phyloP scores from a whole-genome alignment of 2,329 filamentous ascomycete genomes.

The Aphanocladium album region DNA sequence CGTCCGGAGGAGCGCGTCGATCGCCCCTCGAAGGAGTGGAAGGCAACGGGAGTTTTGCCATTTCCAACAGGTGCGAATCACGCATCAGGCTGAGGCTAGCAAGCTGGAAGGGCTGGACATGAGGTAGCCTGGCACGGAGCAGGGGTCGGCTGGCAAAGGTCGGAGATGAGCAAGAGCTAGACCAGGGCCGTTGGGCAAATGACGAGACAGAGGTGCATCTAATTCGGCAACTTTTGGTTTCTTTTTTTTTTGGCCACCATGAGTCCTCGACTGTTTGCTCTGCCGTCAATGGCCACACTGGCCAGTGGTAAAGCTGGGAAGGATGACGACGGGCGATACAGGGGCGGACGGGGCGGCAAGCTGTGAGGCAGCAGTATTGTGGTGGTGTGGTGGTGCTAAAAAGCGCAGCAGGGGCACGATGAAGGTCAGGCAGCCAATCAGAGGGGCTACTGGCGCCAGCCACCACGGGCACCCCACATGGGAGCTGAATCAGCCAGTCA shows the following conservation, averaged over 20 bases:
- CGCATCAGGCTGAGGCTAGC: constrained; percentile 3
- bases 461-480: constrained; percentile 29
- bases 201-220: background rate
- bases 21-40: background rate
- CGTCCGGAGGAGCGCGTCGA: background rate
- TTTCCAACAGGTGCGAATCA: background rate
- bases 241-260: background rate
- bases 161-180: constrained; percentile 2
- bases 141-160: background rate
- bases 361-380: background rate
- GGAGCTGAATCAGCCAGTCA: constrained; percentile 48
- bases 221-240: background rate
- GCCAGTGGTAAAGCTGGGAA: background rate
- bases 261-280: no score
- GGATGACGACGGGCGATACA: background rate
- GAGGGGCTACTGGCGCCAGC: constrained; percentile 14
- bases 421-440: background rate
- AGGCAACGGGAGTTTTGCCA: constrained; percentile 5
- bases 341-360: background rate
- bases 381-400: background rate
- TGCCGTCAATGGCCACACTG: background rate
- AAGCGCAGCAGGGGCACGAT: background rate
- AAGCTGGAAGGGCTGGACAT: background rate
- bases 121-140: background rate
- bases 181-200: background rate